Evolutionary conservation across 208 protist species (phyloP).

Genomic region (Baffinella frigidus): DNA sequence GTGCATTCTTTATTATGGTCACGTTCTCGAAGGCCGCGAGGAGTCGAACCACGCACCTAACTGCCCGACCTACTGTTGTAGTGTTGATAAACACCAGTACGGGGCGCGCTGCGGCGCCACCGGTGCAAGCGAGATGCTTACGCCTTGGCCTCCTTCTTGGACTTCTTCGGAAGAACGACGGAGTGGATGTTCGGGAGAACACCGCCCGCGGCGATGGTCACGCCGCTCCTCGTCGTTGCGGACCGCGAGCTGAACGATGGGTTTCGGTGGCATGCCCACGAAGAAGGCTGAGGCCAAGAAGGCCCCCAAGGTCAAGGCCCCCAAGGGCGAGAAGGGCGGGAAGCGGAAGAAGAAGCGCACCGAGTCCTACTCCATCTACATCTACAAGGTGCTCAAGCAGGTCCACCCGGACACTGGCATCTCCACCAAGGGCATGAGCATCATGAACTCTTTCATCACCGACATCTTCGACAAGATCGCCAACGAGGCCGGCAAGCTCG

Average conservation of each 20-base stretch:
- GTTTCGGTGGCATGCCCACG: conserved; percentile 46
- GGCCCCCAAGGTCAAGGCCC: conserved; percentile 52
- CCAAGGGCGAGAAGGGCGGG: conserved; percentile 40
- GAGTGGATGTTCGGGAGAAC: conserved; percentile 90
- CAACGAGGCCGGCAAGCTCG: conserved; percentile 90
- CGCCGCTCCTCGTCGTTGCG: conserved; percentile 90
- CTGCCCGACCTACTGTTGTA: no score
- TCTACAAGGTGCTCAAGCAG: conserved; percentile 90
- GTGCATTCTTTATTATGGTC: no score
- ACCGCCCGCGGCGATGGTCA: conserved; percentile 88
- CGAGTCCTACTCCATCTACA: conserved; percentile 77
- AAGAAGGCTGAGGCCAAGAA: conserved; percentile 43
- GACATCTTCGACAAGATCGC: conserved; percentile 95
- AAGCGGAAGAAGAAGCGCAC: conserved; percentile 46
- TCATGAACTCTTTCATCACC: conserved; percentile 94
- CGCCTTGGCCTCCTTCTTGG: no score
- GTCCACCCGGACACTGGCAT: conserved; percentile 95
- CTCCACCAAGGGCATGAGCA: conserved; percentile 93
- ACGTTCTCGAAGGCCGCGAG: no score
- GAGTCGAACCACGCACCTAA: no score
- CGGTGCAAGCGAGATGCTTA: no score
- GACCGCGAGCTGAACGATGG: conserved; percentile 69
- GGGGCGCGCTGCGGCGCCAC: no score
- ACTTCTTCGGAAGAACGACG: conserved; percentile 78
- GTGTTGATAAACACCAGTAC: no score